A percentile compares a stretch with the other conserved stretches of the same genome.
Evolutionary conservation across 2,329 filamentous ascomycete genomes (phyloP).

Genomic region (Colletotrichum lindemuthianum): DNA sequence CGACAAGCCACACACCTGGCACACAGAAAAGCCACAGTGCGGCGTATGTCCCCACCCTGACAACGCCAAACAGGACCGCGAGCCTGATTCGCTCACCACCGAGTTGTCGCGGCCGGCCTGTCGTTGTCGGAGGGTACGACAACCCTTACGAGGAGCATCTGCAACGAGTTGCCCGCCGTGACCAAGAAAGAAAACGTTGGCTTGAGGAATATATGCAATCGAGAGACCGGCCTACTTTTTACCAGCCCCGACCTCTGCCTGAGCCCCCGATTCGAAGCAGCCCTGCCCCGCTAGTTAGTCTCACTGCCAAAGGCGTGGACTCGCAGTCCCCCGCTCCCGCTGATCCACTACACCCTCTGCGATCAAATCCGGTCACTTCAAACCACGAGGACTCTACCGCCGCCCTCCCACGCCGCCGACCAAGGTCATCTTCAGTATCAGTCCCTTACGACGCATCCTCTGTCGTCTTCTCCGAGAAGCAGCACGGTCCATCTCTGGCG

Average conservation of each 20-base stretch:
- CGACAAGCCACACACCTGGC: conserved; percentile 1
- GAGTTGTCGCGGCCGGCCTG: conserved; percentile 24
- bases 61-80: conserved; percentile 19
- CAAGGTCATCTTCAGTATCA: conserved; percentile 28
- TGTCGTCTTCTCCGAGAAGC: conserved; percentile 10
- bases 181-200: conserved; percentile 6
- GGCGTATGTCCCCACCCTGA: conserved; percentile 31
- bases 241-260: conserved; percentile 18
- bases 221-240: too few relatives aligned
- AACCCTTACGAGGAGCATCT: conserved; percentile 28
- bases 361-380: conserved; percentile 32
- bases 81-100: conserved; percentile 20
- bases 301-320: conserved; percentile 19
- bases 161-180: conserved; percentile 26
- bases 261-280: conserved; percentile 26
- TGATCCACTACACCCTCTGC: conserved; percentile 32
- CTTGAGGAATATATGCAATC: conserved; percentile 8
- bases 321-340: conserved; percentile 25
- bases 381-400: conserved; percentile 26
- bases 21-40: conserved; percentile 14
- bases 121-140: conserved; percentile 34
- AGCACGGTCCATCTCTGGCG: neutral
- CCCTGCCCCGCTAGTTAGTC: conserved; percentile 12
- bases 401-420: conserved; percentile 20
- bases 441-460: conserved; percentile 4